Percentiles rank a stretch among this genome's conserved stretches.
Evolutionary conservation across 768 basidiomycete species (phyloP).

Genomic region (Boletus eberwhitei): DNA sequence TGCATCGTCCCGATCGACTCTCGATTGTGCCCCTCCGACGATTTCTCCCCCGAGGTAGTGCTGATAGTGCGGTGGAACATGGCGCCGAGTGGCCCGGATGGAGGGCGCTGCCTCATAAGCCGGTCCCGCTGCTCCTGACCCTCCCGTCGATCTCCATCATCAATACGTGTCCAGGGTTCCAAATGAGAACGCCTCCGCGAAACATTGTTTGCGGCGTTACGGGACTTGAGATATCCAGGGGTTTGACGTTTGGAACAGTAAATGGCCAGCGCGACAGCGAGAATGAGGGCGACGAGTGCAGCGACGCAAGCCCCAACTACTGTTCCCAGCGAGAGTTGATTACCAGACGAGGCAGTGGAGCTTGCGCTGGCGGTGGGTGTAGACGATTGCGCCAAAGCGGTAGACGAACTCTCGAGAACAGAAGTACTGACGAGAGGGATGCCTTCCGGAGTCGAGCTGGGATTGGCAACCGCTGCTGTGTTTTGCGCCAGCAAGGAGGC

Average conservation of each 20-base stretch:
- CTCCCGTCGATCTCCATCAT: conserved; percentile 47
- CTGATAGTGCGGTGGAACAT: conserved; percentile 64
- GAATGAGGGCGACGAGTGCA: conserved; percentile 49
- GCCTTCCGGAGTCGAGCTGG: not conserved
- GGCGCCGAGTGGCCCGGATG: conserved; percentile 44
- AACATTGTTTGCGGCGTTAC: conserved; percentile 41
- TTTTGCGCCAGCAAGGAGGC: conserved; percentile 25
- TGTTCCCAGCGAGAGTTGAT: conserved; percentile 37
- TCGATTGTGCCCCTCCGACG: conserved; percentile 36
- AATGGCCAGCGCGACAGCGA: conserved; percentile 49
- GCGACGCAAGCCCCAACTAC: conserved; percentile 65
- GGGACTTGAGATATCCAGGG: conserved; percentile 26
- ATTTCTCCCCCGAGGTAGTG: conserved; percentile 47
- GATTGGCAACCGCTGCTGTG: not conserved
- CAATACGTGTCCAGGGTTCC: conserved; percentile 58
- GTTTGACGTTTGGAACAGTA: conserved; percentile 47
- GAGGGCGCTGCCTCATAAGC: conserved; percentile 41
- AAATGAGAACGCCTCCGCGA: conserved; percentile 41
- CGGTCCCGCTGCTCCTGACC: conserved; percentile 34
- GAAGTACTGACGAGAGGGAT: conserved; percentile 15
- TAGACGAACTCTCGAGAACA: not conserved
- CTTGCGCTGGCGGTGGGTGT: conserved; percentile 1
- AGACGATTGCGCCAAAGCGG: conserved; percentile 7
- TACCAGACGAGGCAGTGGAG: conserved; percentile 12
- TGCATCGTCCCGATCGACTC: conserved; percentile 32